A percentile compares a stretch with the other conserved stretches of the same genome.
Evolutionary conservation across 2,329 filamentous ascomycete species (phyloP).

Genomic region (Neofusicoccum laricinum): DNA sequence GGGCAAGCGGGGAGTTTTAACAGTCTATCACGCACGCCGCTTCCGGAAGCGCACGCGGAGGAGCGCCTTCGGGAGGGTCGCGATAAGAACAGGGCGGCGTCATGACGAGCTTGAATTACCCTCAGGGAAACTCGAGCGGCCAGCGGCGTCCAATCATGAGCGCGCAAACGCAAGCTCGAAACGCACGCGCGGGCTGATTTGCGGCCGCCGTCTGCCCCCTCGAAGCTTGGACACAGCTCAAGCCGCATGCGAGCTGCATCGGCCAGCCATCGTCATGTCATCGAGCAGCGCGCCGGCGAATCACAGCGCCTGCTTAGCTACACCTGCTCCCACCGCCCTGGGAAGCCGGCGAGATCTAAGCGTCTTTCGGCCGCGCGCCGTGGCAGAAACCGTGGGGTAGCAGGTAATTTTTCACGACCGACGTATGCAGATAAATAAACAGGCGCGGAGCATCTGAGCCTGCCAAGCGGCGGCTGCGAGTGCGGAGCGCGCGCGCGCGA

Average conservation of each 20-base stretch:
- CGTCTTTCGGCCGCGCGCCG: conserved; percentile 19
- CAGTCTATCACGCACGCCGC: conserved; percentile 7
- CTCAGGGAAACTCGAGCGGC: conserved; percentile 13
- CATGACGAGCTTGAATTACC: conserved; percentile 15
- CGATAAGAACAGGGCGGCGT: conserved; percentile 15
- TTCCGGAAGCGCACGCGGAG: conserved; percentile 7
- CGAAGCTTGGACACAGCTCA: conserved; percentile 11
- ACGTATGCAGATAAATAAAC: conserved; percentile 15
- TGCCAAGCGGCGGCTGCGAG: conserved; percentile 4
- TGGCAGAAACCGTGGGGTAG: conserved; percentile 33
- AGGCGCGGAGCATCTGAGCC: conserved; percentile 5
- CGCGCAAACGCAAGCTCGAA: background rate
- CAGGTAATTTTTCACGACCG: conserved; percentile 26
- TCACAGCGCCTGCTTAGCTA: background rate
- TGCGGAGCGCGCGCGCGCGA: conserved; percentile 5
- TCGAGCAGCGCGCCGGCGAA: conserved; percentile 1
- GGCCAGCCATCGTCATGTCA: conserved; percentile 3
- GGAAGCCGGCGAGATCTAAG: conserved; percentile 16
- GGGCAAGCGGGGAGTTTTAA: conserved; percentile 9
- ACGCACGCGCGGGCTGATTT: conserved; percentile 1
- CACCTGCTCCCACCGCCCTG: conserved; percentile 26
- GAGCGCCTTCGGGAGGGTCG: conserved; percentile 12
- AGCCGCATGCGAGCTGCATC: conserved; percentile 9
- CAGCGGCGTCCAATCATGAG: background rate
- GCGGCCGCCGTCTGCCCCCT: background rate